phyloP scores from a whole-genome alignment of 2,329 filamentous ascomycete species.

The Harringtonia lauricola region DNA sequence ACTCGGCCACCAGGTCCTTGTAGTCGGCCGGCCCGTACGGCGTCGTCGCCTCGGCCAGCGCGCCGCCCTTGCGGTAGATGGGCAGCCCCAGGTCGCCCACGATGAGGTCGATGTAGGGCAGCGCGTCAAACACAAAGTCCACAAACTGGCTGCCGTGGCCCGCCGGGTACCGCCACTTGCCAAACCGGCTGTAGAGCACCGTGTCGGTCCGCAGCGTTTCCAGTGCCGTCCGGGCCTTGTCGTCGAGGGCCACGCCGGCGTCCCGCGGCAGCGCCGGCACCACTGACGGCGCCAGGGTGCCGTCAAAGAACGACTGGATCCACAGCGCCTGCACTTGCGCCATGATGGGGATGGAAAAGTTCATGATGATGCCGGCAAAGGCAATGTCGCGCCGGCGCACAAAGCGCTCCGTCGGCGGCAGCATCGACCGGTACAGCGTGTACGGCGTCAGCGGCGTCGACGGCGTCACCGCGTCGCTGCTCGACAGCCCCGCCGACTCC shows the following conservation, averaged over 20 bases:
- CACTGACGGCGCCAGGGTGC: slow-evolving; percentile 24
- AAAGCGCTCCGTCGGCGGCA: slow-evolving; percentile 27
- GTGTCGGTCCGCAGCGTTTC: slow-evolving; percentile 39
- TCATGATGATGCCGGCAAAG: slow-evolving; percentile 32
- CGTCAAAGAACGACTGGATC: slow-evolving; percentile 54
- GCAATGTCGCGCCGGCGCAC: slow-evolving; percentile 28
- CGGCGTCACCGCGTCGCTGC: slow-evolving; percentile 15
- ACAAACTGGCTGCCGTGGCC: slow-evolving; percentile 53
- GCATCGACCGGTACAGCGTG: slow-evolving; percentile 34
- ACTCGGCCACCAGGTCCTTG: slow-evolving; percentile 39
- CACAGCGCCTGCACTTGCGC: slow-evolving; percentile 45
- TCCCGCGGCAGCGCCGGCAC: slow-evolving; percentile 13
- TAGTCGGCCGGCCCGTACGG: slow-evolving; percentile 53
- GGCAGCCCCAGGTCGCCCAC: slow-evolving; percentile 53
- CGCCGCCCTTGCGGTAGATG: slow-evolving; percentile 41
- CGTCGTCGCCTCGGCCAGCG: slow-evolving; percentile 37
- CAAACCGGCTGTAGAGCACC: slow-evolving; percentile 56
- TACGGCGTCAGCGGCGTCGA: slow-evolving; percentile 24
- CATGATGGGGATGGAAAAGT: slow-evolving; percentile 29
- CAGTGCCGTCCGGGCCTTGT: slow-evolving; percentile 25
- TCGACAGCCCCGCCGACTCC: slow-evolving; percentile 24
- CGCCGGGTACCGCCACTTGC: slow-evolving; percentile 55
- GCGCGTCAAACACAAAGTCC: slow-evolving; percentile 64
- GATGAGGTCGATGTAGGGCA: slow-evolving; percentile 64
- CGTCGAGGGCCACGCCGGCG: not conserved